Percentiles rank a stretch among this genome's conserved stretches.
phyloP scores from a whole-genome alignment of 176 grass and related monocot genomes.

The Thalia dealbata region DNA sequence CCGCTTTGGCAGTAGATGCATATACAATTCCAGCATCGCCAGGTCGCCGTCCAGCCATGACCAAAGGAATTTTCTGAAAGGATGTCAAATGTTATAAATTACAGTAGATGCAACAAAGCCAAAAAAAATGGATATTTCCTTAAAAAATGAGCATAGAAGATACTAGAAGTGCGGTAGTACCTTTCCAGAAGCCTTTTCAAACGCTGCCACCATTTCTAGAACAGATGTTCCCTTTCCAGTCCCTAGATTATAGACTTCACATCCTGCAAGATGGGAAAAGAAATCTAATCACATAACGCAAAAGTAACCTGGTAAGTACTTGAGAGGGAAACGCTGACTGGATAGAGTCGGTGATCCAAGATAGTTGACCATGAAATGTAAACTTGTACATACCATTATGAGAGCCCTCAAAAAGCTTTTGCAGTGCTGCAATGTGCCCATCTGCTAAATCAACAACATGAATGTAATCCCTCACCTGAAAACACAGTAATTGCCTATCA shows the following conservation, averaged over 20 bases:
- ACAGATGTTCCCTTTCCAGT: slow-evolving; percentile 90
- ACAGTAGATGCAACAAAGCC: background rate
- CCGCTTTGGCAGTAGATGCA: slow-evolving; percentile 71
- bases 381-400: slow-evolving; percentile 36
- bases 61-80: slow-evolving; percentile 75
- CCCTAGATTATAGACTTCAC: slow-evolving; percentile 87
- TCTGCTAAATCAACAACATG: slow-evolving; percentile 93
- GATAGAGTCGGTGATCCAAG: background rate
- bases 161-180: slow-evolving; percentile 14
- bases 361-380: too few species aligned
- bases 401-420: slow-evolving; percentile 79
- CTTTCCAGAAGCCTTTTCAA: slow-evolving; percentile 93
- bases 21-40: slow-evolving; percentile 93
- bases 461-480: slow-evolving; percentile 85
- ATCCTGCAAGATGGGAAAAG: slow-evolving; percentile 42
- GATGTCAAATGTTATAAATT: background rate
- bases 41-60: slow-evolving; percentile 57
- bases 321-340: background rate
- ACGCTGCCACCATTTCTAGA: slow-evolving; percentile 92
- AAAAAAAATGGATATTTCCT: background rate
- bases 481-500: background rate
- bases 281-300: slow-evolving; percentile 12
- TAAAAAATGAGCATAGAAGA: slow-evolving; percentile 13
- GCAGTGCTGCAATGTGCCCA: slow-evolving; percentile 74
- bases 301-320: background rate